These are phyloP conservation scores for Symbiotaphrina buchneri DNA, from an alignment of 495 filamentous ascomycete genomes.

Conservation along the genomic window DNA sequence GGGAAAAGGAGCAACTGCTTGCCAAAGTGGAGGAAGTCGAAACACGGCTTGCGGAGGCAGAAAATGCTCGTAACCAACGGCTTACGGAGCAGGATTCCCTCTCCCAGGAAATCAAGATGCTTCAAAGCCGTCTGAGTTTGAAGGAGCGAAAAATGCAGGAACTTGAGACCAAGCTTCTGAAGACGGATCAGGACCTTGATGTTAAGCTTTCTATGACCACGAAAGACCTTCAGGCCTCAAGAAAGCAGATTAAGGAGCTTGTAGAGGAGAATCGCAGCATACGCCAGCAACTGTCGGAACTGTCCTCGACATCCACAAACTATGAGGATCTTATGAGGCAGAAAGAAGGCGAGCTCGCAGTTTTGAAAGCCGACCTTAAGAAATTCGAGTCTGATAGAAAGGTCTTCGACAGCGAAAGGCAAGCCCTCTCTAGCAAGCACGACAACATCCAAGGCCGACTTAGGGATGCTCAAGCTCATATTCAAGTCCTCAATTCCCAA, in stretches of 20 bases:
- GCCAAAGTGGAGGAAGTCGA: conserved; percentile 45
- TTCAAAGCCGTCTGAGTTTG: conserved; percentile 71
- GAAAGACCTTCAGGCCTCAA: conserved; percentile 58
- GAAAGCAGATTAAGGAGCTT: conserved; percentile 49
- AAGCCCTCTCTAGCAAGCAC: conserved; percentile 42
- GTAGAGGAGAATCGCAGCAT: conserved; percentile 64
- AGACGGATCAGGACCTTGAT: conserved; percentile 76
- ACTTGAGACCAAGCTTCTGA: conserved; percentile 61
- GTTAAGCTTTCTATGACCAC: conserved; percentile 60
- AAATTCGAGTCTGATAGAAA: conserved; percentile 57
- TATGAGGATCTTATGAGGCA: conserved; percentile 83
- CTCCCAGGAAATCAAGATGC: conserved; percentile 66
- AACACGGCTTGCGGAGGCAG: conserved; percentile 37
- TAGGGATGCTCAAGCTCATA: conserved; percentile 67
- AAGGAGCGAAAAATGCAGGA: conserved; percentile 85
- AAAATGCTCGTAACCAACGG: conserved; percentile 40
- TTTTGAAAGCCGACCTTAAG: conserved; percentile 65
- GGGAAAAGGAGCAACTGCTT: conserved; percentile 56
- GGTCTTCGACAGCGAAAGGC: conserved; percentile 52
- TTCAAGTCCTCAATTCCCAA: conserved; percentile 68
- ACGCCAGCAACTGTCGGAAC: conserved; percentile 62
- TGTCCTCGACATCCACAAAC: conserved; percentile 77
- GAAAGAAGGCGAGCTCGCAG: conserved; percentile 80
- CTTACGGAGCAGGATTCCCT: conserved; percentile 51
- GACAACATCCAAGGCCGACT: conserved; percentile 59